Percentiles rank a stretch among this genome's conserved stretches.
These are phyloP conservation scores for Apostasia ramifera DNA, from an alignment of 106 monocot species.

Conservation along the genomic window DNA sequence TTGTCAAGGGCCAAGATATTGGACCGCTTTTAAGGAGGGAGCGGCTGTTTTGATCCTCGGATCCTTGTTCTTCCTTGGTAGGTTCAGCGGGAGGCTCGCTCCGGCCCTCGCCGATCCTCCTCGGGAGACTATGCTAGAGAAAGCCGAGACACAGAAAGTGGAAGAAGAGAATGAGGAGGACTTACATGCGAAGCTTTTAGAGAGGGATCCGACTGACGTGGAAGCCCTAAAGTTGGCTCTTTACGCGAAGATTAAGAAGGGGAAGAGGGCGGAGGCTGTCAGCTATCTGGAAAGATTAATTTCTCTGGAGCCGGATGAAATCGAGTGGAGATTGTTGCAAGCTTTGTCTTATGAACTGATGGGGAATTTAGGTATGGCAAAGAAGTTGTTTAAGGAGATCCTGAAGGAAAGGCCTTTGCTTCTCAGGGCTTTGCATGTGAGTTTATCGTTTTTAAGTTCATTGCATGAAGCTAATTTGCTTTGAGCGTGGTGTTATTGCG, in stretches of 20 bases:
- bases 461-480: too few species aligned
- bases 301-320: conserved; percentile 60
- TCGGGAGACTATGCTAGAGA: conserved; percentile 12
- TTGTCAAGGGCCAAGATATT: background rate
- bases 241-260: conserved; percentile 64
- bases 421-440: conserved; percentile 75
- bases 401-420: conserved; percentile 69
- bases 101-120: conserved; percentile 20
- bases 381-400: conserved; percentile 59
- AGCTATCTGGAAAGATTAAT: conserved; percentile 57
- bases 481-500: background rate
- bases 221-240: conserved; percentile 63
- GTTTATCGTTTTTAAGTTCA: conserved; percentile 4
- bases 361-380: conserved; percentile 63
- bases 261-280: conserved; percentile 44
- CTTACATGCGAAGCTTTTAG: conserved; percentile 41
- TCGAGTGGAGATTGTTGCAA: conserved; percentile 75
- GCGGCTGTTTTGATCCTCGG: conserved; percentile 24
- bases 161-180: conserved; percentile 29
- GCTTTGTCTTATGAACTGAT: conserved; percentile 67
- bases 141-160: conserved; percentile 2
- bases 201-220: conserved; percentile 40
- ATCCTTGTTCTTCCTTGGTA: conserved; percentile 27
- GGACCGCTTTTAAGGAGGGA: background rate
- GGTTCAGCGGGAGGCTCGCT: conserved; percentile 15